phyloP scores from a whole-genome alignment of 495 filamentous ascomycete species.

The Hypoxylon perforatum region DNA sequence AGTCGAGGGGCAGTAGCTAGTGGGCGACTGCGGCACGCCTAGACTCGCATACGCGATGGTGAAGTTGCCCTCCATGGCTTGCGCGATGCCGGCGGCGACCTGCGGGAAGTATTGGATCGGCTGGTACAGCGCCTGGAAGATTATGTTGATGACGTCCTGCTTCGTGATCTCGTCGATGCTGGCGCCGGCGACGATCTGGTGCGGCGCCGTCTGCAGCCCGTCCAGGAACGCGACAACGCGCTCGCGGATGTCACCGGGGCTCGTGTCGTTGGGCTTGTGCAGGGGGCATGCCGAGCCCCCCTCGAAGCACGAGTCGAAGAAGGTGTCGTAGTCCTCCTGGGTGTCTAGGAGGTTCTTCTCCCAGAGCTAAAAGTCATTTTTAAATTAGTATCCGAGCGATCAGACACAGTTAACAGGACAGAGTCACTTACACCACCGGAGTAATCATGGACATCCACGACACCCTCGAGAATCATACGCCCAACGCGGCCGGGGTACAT shows the following conservation, averaged over 20 bases:
- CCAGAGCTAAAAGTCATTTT: slow-evolving; percentile 42
- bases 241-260: slow-evolving; percentile 58
- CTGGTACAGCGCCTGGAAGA: slow-evolving; percentile 38
- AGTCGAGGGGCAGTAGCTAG: slow-evolving; percentile 25
- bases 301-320: slow-evolving; percentile 60
- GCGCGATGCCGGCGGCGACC: slow-evolving; percentile 48
- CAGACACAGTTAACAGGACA: neutral
- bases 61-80: slow-evolving; percentile 45
- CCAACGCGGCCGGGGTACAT: slow-evolving; percentile 58
- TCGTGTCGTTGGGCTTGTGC: slow-evolving; percentile 58
- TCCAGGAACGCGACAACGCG: slow-evolving; percentile 51
- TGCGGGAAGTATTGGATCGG: slow-evolving; percentile 25
- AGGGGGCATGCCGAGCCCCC: slow-evolving; percentile 57
- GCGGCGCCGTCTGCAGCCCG: slow-evolving; percentile 31
- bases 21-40: slow-evolving; percentile 2
- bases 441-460: slow-evolving; percentile 52
- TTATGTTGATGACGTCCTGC: slow-evolving; percentile 50
- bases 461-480: slow-evolving; percentile 51
- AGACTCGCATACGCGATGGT: slow-evolving; percentile 5
- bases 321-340: slow-evolving; percentile 59
- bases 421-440: slow-evolving; percentile 22
- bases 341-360: slow-evolving; percentile 60
- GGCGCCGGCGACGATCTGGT: slow-evolving; percentile 26
- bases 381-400: slow-evolving; percentile 8
- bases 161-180: slow-evolving; percentile 60